phyloP scores from a whole-genome alignment of 495 filamentous ascomycete species.

The Friedmanniomyces simplex region DNA sequence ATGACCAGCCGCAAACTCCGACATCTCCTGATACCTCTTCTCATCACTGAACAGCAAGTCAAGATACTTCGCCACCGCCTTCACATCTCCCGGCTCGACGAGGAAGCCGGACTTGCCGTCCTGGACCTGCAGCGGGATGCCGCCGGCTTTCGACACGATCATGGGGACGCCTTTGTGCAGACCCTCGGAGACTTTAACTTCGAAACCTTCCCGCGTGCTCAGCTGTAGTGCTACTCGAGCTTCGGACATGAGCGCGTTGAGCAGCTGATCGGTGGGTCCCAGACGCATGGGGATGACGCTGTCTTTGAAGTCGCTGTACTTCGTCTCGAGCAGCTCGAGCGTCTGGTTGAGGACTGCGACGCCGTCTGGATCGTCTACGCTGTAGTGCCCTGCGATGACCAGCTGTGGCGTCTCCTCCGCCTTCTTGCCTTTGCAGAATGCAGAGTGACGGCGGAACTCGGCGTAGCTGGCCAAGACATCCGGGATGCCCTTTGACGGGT shows the following conservation, averaged over 20 bases:
- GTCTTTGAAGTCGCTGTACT: conserved; percentile 33
- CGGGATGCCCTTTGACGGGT: conserved; percentile 76
- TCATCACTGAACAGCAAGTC: conserved; percentile 59
- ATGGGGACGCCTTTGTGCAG: conserved; percentile 76
- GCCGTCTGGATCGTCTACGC: conserved; percentile 78
- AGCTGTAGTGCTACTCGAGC: conserved; percentile 68
- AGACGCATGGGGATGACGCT: conserved; percentile 69
- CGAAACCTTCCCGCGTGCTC: conserved; percentile 76
- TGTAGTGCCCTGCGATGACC: conserved; percentile 67
- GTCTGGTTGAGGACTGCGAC: conserved; percentile 61
- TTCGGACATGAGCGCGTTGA: conserved; percentile 69
- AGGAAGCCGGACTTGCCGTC: conserved; percentile 67
- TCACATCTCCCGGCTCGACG: conserved; percentile 61
- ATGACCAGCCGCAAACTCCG: conserved; percentile 49
- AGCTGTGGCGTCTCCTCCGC: conserved; percentile 56
- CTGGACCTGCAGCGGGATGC: conserved; percentile 72
- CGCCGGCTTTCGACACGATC: conserved; percentile 68
- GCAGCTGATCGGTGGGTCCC: conserved; percentile 65
- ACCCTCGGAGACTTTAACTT: conserved; percentile 83
- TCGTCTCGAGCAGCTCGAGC: conserved; percentile 52
- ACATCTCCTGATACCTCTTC: conserved; percentile 55
- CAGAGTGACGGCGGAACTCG: conserved; percentile 46
- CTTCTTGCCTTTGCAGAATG: conserved; percentile 32
- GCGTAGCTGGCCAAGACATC: conserved; percentile 71
- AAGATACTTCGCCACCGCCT: conserved; percentile 61